Evolutionary conservation across 169 alveolate genomes (phyloP).

Genomic region (Eimeria praecox): DNA sequence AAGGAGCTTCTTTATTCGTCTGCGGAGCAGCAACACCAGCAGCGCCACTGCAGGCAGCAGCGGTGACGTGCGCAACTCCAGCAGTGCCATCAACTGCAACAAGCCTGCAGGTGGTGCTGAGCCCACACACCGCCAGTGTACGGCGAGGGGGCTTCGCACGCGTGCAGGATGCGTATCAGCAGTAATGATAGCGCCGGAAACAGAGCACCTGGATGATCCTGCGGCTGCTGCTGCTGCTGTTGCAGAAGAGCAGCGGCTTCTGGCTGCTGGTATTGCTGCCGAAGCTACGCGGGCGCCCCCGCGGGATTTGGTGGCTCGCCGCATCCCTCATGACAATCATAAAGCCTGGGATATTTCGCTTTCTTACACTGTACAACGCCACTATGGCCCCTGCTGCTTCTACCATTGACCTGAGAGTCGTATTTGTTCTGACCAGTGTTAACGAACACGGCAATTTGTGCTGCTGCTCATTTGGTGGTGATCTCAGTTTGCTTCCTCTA

Average conservation of each 20-base stretch:
- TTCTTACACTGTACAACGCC: constrained; percentile 5
- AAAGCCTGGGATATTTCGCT: constrained; percentile 10
- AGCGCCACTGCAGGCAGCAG: background rate
- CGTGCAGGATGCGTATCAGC: background rate
- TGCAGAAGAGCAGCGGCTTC: constrained; percentile 43
- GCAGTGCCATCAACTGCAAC: background rate
- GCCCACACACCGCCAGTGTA: background rate
- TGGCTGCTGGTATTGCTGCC: constrained; percentile 54
- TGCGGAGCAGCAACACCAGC: constrained; percentile 16
- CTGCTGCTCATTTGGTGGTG: background rate
- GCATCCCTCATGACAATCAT: constrained; percentile 15
- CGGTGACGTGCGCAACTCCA: background rate
- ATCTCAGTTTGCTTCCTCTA: background rate
- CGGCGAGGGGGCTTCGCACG: constrained; percentile 5
- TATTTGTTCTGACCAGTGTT: background rate
- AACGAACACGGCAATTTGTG: background rate
- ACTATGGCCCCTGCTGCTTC: background rate
- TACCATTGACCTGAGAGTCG: background rate
- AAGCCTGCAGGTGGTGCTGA: background rate
- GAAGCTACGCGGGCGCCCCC: constrained; percentile 39
- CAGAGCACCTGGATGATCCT: background rate
- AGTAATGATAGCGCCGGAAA: background rate
- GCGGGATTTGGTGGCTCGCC: constrained; percentile 8
- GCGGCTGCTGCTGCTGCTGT: background rate
- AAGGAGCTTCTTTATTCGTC: constrained; percentile 3